These are phyloP conservation scores for Fragilaria crotonensis DNA, from an alignment of 108 stramenopile species.

Conservation along the genomic window DNA sequence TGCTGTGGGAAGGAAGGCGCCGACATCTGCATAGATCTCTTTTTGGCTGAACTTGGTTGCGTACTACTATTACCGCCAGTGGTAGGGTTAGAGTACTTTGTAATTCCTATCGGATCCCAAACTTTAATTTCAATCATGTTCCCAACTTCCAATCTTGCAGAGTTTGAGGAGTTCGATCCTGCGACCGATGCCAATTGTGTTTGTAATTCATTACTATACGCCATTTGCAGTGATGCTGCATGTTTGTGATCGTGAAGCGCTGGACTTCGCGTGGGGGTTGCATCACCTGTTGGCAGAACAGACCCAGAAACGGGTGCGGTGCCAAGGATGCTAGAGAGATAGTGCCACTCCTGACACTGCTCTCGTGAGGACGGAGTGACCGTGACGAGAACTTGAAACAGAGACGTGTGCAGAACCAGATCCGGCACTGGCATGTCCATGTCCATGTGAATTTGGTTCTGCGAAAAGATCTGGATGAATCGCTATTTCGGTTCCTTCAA, in stretches of 20 bases:
- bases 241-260: neutral
- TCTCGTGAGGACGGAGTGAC: neutral
- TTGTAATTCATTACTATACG: neutral
- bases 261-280: neutral
- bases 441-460: neutral
- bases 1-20: no score
- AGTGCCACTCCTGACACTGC: neutral
- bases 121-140: conserved; percentile 80
- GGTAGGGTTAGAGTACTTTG: no score
- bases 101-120: conserved; percentile 71
- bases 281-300: neutral
- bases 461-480: conserved; percentile 76
- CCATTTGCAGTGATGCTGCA: neutral
- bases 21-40: no score
- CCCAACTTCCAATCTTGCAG: conserved; percentile 21
- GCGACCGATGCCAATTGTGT: neutral
- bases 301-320: neutral
- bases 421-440: neutral
- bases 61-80: no score
- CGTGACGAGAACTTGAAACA: neutral
- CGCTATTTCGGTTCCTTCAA: conserved; percentile 74
- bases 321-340: neutral
- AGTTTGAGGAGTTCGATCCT: neutral
- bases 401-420: neutral
- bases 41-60: no score